phyloP scores from a whole-genome alignment of 2,329 filamentous ascomycete genomes.

The Colletotrichum agaves region DNA sequence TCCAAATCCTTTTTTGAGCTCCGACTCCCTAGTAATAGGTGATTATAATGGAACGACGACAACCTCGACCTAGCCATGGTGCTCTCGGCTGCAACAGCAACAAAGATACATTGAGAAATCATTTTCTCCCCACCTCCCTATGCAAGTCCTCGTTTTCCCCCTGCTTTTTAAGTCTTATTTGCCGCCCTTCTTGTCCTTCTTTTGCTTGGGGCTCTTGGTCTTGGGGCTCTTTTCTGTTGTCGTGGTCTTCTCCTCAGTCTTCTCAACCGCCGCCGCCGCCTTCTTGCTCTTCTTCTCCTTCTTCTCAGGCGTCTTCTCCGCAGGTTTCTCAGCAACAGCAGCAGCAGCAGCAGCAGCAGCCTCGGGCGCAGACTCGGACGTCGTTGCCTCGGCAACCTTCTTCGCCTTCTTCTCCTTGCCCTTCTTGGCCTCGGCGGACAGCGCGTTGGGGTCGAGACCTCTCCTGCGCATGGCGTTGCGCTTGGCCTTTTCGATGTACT shows the following conservation, averaged over 20 bases:
- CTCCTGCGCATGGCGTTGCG: slow-evolving; percentile 78
- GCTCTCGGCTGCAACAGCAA: slow-evolving; percentile 12
- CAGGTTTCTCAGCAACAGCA: slow-evolving; percentile 8
- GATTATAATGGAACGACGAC: slow-evolving; percentile 35
- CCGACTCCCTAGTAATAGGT: slow-evolving; percentile 37
- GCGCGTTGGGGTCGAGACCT: slow-evolving; percentile 76
- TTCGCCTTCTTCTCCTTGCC: slow-evolving; percentile 23
- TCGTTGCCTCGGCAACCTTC: slow-evolving; percentile 38
- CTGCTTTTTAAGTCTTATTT: slow-evolving; percentile 12
- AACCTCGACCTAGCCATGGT: slow-evolving; percentile 15
- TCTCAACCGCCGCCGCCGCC: background rate
- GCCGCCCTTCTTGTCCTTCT: slow-evolving; percentile 36
- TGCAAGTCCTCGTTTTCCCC: background rate
- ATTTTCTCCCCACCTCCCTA: background rate
- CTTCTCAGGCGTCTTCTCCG: slow-evolving; percentile 32
- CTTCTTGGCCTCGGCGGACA: slow-evolving; percentile 46
- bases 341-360: too few species aligned
- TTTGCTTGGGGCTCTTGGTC: slow-evolving; percentile 35
- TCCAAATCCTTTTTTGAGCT: slow-evolving; percentile 21
- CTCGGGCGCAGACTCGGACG: slow-evolving; percentile 33
- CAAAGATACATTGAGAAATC: slow-evolving; percentile 21
- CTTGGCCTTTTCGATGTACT: slow-evolving; percentile 79
- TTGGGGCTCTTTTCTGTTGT: slow-evolving; percentile 35
- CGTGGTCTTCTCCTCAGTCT: slow-evolving; percentile 14
- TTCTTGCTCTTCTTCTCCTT: slow-evolving; percentile 30